Conservation (phyloP, 805 yeast species). For the Jamesozyma spencerorum region DNA sequence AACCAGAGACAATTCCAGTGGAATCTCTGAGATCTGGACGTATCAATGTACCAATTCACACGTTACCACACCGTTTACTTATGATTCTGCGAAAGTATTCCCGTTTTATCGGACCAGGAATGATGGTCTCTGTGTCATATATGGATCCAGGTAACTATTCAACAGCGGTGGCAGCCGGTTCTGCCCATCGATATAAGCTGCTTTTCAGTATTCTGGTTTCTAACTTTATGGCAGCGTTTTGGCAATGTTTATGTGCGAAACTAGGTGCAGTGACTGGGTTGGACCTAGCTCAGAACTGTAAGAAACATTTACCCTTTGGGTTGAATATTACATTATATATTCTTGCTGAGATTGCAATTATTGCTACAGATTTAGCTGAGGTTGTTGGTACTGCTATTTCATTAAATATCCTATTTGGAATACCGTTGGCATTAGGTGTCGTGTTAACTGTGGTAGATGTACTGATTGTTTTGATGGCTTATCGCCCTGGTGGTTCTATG, state of each 20-base stretch:
- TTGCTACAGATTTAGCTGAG: slow-evolving; percentile 94
- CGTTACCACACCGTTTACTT: too few relatives aligned
- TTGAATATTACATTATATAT: slow-evolving; percentile 56
- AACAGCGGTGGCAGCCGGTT: slow-evolving; percentile 90
- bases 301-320: slow-evolving; percentile 57
- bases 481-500: slow-evolving; percentile 77
- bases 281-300: slow-evolving; percentile 82
- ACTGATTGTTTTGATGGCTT: slow-evolving; percentile 74
- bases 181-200: slow-evolving; percentile 70
- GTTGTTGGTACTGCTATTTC: slow-evolving; percentile 97
- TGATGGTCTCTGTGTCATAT: slow-evolving; percentile 90
- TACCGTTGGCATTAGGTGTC: slow-evolving; percentile 81
- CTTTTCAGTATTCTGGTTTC: slow-evolving; percentile 71
- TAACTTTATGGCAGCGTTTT: slow-evolving; percentile 76
- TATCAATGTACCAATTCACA: too few relatives aligned
- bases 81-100: slow-evolving; percentile 38
- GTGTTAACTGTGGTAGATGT: slow-evolving; percentile 80
- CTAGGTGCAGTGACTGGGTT: slow-evolving; percentile 91
- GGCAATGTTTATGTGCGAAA: slow-evolving; percentile 78
- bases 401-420: slow-evolving; percentile 65
- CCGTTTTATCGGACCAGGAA: slow-evolving; percentile 83
- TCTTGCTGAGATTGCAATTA: slow-evolving; percentile 81
- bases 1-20: too few relatives aligned
- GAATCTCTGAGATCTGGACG: too few relatives aligned
- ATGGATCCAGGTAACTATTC: slow-evolving; percentile 98